A percentile compares a stretch with the other conserved stretches of the same genome.
Evolutionary conservation across 1,284 basidiomycete genomes (phyloP).

Genomic region (Sporisorium iseilematis-ciliati): DNA sequence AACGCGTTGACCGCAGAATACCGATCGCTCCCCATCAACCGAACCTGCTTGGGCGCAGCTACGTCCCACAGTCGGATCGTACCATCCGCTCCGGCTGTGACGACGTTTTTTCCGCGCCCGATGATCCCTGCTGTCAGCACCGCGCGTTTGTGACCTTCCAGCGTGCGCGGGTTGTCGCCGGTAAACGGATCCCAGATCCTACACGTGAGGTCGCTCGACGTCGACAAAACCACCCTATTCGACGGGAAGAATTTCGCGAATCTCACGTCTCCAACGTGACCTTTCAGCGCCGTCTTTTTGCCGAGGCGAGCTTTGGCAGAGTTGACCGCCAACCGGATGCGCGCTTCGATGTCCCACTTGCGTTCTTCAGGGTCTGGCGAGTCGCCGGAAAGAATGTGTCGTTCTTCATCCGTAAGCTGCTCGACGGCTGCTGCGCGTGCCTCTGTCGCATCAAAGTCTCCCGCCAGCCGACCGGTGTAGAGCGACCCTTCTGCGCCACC

Average conservation of each 20-base stretch:
- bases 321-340: constrained; percentile 29
- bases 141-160: constrained; percentile 79
- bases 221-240: constrained; percentile 73
- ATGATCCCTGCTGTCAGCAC: constrained; percentile 75
- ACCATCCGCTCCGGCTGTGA: constrained; percentile 77
- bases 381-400: constrained; percentile 19
- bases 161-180: constrained; percentile 73
- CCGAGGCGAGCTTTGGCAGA: constrained; percentile 9
- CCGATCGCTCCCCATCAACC: constrained; percentile 67
- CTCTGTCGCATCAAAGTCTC: constrained; percentile 16
- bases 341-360: constrained; percentile 45
- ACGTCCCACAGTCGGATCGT: constrained; percentile 83
- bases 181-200: constrained; percentile 75
- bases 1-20: constrained; percentile 73
- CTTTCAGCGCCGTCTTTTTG: constrained; percentile 46
- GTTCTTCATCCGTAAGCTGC: constrained; percentile 23
- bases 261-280: constrained; percentile 61
- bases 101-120: constrained; percentile 76
- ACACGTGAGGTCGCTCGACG: constrained; percentile 77
- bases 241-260: constrained; percentile 63
- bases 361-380: constrained; percentile 25
- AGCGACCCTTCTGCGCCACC: constrained; percentile 53
- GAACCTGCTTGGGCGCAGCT: constrained; percentile 72
- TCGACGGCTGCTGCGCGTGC: constrained; percentile 11
- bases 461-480: constrained; percentile 22